Evolutionary conservation across 2,329 filamentous ascomycete species (phyloP).

Genomic region (Diaporthe batatas): DNA sequence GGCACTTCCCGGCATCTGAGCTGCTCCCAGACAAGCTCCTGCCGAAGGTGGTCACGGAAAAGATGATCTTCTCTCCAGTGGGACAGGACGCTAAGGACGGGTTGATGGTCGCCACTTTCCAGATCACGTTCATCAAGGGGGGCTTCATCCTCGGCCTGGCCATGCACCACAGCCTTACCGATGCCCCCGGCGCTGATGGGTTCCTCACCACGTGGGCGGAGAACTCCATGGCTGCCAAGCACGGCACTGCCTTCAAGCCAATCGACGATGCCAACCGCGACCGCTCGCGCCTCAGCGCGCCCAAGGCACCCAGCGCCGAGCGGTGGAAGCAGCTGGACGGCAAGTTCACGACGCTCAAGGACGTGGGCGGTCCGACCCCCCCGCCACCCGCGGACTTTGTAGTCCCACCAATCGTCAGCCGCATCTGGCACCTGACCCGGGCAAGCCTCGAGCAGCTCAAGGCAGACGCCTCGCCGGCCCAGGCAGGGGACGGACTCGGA

Average conservation of each 20-base stretch:
- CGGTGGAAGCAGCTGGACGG: constrained; percentile 14
- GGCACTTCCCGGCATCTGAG: constrained; percentile 8
- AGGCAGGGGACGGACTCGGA: background rate
- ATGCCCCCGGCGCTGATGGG: constrained; percentile 48
- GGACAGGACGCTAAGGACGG: constrained; percentile 11
- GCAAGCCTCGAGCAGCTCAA: constrained; percentile 44
- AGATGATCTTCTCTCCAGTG: constrained; percentile 19
- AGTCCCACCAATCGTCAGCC: constrained; percentile 44
- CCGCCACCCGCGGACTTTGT: constrained; percentile 45
- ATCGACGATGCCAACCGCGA: constrained; percentile 18
- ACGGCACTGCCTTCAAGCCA: constrained; percentile 40
- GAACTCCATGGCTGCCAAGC: constrained; percentile 44
- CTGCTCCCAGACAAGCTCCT: constrained; percentile 4
- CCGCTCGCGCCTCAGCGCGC: constrained; percentile 21
- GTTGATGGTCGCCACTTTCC: constrained; percentile 42
- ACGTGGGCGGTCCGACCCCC: constrained; percentile 41
- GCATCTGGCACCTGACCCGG: constrained; percentile 45
- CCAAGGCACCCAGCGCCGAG: background rate
- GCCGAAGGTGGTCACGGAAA: constrained; percentile 16
- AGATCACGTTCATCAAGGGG: constrained; percentile 48
- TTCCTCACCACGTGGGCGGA: constrained; percentile 48
- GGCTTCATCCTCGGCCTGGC: constrained; percentile 48
- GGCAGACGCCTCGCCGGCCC: constrained; percentile 28
- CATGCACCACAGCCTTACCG: constrained; percentile 46
- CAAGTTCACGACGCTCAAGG: constrained; percentile 39